phyloP scores from a whole-genome alignment of 75 land plant genomes.

The Picea glauca region DNA sequence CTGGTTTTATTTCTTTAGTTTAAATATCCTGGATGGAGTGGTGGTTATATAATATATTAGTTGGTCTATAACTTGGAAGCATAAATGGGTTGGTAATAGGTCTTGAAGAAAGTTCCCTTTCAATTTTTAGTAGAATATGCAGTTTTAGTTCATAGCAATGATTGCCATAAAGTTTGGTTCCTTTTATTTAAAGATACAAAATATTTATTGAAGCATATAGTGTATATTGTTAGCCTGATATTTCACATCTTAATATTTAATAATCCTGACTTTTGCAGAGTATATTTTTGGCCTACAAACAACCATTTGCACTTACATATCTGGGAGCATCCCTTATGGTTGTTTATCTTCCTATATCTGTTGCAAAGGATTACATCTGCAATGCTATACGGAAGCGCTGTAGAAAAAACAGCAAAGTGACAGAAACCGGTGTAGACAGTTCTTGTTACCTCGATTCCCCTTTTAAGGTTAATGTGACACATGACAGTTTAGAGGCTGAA shows the following conservation, averaged over 20 bases:
- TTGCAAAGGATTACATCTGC: constrained; percentile 66
- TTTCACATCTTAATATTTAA: neutral
- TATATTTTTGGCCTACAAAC: constrained; percentile 83
- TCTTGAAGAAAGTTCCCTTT: neutral
- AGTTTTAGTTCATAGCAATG: neutral
- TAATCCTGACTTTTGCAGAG: constrained; percentile 39
- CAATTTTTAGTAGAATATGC: neutral
- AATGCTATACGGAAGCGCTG: constrained; percentile 26
- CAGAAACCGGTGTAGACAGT: constrained; percentile 22
- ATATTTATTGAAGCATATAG: neutral
- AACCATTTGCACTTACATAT: constrained; percentile 90
- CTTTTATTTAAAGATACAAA: neutral
- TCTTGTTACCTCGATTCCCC: constrained; percentile 36
- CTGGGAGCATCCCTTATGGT: constrained; percentile 96
- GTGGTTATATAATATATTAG: neutral
- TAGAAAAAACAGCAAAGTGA: constrained; percentile 22
- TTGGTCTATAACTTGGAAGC: neutral
- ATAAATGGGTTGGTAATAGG: neutral
- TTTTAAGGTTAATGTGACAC: constrained; percentile 22
- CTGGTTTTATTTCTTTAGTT: too few relatives aligned
- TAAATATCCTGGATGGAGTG: neutral
- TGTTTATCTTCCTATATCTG: constrained; percentile 81
- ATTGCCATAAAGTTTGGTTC: neutral
- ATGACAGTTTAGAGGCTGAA: constrained; percentile 49
- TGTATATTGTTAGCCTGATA: neutral